Conservation (phyloP, 2,329 filamentous ascomycete species). For the Colletotrichum cuscutae region DNA sequence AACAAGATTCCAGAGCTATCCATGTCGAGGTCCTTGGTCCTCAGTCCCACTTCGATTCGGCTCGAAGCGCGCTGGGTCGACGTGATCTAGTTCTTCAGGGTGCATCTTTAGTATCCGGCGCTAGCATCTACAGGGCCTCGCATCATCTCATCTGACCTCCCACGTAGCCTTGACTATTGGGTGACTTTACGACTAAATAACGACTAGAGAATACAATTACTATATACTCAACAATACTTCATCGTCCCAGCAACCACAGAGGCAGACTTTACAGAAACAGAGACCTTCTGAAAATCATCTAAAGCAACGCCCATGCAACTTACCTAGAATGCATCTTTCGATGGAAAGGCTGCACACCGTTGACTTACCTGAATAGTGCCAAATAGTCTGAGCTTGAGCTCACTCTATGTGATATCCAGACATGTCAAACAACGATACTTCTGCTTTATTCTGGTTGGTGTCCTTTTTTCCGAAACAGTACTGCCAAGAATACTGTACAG, state of each 20-base stretch:
- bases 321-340: no score
- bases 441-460: no score
- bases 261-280: slow-evolving; percentile 50
- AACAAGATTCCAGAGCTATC: background rate
- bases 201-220: background rate
- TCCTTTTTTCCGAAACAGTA: no score
- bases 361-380: no score
- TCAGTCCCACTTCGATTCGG: background rate
- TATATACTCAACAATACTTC: slow-evolving; percentile 22
- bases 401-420: no score
- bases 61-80: background rate
- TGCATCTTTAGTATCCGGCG: background rate
- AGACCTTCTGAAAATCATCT: slow-evolving; percentile 37
- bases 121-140: background rate
- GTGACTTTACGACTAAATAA: background rate
- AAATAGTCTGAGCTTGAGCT: no score
- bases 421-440: no score
- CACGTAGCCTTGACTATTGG: background rate
- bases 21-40: background rate
- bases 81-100: background rate
- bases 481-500: no score
- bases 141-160: background rate
- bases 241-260: slow-evolving; percentile 47
- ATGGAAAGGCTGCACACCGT: no score
- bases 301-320: no score